Evolutionary conservation across 2,329 filamentous ascomycete genomes (phyloP).

Genomic region (Davidsoniella neocaledoniae): DNA sequence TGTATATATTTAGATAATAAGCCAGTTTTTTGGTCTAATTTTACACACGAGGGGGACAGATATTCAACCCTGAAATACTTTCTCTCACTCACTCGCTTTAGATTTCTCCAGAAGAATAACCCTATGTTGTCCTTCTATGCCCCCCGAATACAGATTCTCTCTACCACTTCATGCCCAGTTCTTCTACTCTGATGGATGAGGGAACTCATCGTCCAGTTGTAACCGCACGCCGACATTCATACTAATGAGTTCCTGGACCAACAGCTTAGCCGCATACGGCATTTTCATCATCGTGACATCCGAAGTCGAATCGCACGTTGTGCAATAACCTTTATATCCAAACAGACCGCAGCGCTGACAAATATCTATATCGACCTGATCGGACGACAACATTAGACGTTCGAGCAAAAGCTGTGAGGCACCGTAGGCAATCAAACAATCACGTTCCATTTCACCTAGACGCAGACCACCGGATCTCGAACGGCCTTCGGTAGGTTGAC

Average conservation of each 20-base stretch:
- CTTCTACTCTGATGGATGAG: conserved; percentile 33
- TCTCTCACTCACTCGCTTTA: no score
- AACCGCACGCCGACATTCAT: conserved; percentile 97
- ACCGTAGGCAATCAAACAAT: conserved; percentile 94
- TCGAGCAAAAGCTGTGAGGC: conserved; percentile 84
- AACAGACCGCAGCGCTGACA: conserved; percentile 91
- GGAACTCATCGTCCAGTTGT: conserved; percentile 88
- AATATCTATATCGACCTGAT: conserved; percentile 80
- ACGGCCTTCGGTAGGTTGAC: conserved; percentile 90
- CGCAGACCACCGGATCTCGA: conserved; percentile 83
- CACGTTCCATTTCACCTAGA: conserved; percentile 95
- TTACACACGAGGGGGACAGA: no score
- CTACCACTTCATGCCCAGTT: no score
- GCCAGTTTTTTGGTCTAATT: no score
- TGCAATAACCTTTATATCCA: conserved; percentile 88
- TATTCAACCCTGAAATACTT: no score
- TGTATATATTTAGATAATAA: no score
- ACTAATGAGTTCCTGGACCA: conserved; percentile 89
- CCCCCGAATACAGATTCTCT: no score
- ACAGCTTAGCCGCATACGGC: conserved; percentile 89
- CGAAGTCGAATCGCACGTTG: conserved; percentile 73
- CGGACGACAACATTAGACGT: conserved; percentile 83
- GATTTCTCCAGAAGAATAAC: no score
- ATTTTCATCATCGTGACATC: conserved; percentile 86
- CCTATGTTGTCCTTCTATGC: no score